Base-by-base conservation (phyloP, 164 flowering plant species). In the Houttuynia cordata region DNA sequence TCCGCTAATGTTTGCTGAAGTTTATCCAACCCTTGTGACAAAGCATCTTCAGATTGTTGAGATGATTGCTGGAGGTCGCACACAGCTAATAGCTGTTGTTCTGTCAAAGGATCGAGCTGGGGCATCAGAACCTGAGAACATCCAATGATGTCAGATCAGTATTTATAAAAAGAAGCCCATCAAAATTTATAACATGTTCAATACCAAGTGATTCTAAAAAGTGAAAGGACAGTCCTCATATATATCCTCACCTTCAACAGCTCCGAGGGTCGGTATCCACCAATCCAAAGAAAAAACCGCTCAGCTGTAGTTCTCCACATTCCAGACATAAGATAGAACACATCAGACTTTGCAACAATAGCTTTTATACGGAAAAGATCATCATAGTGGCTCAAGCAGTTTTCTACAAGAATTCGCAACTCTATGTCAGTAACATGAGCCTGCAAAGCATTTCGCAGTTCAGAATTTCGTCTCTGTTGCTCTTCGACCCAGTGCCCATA, bases 11-110 rank as follows among this genome's bases (percentile, higher is more conserved):
- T 80, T 53, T 73, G 75, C 72, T 82, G 93, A 42, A 93, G 92
- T 71, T 81, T 86, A 1, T 83, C 92, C 97, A 93, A 82, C 57
- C 98, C 97, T 67, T 86, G 97, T 24, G 90, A 76, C 51, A 93
- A 85, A 45, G 98, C 96, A 65, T 93, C 98, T 75, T 93, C 98
- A n/a, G 87, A 88, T 75, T 93, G 96, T 71, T 81, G 88, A 71
- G 96, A 87, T 24, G 96, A 80, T 54, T 82, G 86, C 67, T 62
- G 74, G 53, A 93, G 85, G 67, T 74, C 88, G 51, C 55, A 61
- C 14, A 84, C 77, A 18, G 78, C 80, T 57, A 70, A 1, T 39
- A 70, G 13, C 64, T 92, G 98, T 58, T 79, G 76, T 1, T 92
- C 91, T 24, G 91, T 61, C 73, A 92, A 71, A n/a, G 82, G 78